phyloP scores from a whole-genome alignment of 2,329 filamentous ascomycete genomes.

The Thelonectria discophora region DNA sequence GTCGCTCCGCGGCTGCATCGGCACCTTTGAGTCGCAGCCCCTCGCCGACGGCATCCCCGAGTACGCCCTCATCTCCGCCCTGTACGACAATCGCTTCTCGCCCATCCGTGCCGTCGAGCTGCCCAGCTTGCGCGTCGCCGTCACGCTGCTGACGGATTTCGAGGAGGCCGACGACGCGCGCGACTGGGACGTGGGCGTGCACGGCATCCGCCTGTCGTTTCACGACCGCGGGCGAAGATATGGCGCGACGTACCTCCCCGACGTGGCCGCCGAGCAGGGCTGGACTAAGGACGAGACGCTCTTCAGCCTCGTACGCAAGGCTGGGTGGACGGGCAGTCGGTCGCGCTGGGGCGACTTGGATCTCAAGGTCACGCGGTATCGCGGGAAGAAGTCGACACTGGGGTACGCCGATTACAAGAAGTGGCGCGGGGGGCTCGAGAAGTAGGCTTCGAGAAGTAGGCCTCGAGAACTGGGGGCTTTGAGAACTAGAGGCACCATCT shows the following conservation, averaged over 20 bases:
- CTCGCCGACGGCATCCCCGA: slow-evolving; percentile 76
- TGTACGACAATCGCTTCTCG: slow-evolving; percentile 70
- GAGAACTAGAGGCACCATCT: slow-evolving; percentile 33
- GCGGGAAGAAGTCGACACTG: slow-evolving; percentile 80
- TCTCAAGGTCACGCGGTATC: slow-evolving; percentile 83
- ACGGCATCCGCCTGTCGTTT: slow-evolving; percentile 90
- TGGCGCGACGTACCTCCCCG: slow-evolving; percentile 89
- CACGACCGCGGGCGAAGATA: slow-evolving; percentile 75
- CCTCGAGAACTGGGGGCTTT: too few species aligned
- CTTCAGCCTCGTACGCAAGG: slow-evolving; percentile 90
- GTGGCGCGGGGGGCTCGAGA: slow-evolving; percentile 78
- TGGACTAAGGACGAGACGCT: slow-evolving; percentile 95
- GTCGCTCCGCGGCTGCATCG: slow-evolving; percentile 90
- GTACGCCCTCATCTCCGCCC: slow-evolving; percentile 83
- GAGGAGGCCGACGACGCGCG: slow-evolving; percentile 76
- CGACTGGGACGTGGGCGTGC: slow-evolving; percentile 87
- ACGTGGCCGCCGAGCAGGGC: slow-evolving; percentile 90
- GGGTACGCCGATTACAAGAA: slow-evolving; percentile 78
- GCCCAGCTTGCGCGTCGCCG: slow-evolving; percentile 67
- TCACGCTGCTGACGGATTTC: slow-evolving; percentile 88
- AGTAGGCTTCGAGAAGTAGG: too few species aligned
- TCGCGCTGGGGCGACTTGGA: slow-evolving; percentile 83
- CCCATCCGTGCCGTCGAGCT: slow-evolving; percentile 65
- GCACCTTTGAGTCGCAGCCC: slow-evolving; percentile 84
- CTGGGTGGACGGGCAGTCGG: slow-evolving; percentile 85